Evolutionary conservation across 2,329 filamentous ascomycete species (phyloP).

Genomic region (Colletotrichum destructivum): DNA sequence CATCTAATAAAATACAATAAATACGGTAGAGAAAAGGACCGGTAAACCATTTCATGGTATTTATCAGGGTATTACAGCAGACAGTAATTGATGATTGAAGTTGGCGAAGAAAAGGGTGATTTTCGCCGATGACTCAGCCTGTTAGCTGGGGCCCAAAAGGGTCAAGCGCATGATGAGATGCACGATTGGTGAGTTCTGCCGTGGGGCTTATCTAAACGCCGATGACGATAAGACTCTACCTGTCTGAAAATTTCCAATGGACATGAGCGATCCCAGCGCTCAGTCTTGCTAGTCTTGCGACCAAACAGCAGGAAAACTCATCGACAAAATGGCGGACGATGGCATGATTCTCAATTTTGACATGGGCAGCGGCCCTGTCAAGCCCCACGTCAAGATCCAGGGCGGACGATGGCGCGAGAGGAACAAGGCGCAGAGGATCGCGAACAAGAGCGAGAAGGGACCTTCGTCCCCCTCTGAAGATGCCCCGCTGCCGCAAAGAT

Average conservation of each 20-base stretch:
- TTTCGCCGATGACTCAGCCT: too few species aligned
- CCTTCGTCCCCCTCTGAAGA: constrained; percentile 46
- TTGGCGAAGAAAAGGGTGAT: too few species aligned
- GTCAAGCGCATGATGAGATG: background rate
- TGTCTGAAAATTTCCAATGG: constrained; percentile 36
- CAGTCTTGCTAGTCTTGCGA: constrained; percentile 27
- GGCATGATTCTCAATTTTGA: constrained; percentile 96
- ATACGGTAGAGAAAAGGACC: too few species aligned
- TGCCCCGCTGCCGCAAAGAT: constrained; percentile 34
- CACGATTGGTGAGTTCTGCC: background rate
- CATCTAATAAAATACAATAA: too few species aligned
- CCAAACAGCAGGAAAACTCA: constrained; percentile 6
- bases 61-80: too few species aligned
- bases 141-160: too few species aligned
- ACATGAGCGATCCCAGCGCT: background rate
- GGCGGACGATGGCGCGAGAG: constrained; percentile 96
- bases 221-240: constrained; percentile 34
- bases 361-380: constrained; percentile 76
- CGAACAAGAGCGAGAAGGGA: constrained; percentile 52
- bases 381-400: constrained; percentile 78
- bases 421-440: constrained; percentile 80
- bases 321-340: constrained; percentile 85
- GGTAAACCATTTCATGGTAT: too few species aligned
- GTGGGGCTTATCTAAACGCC: constrained; percentile 38
- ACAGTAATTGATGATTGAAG: too few species aligned